Base-by-base conservation (phyloP, 345 rosid species). In the Murraya paniculata region DNA sequence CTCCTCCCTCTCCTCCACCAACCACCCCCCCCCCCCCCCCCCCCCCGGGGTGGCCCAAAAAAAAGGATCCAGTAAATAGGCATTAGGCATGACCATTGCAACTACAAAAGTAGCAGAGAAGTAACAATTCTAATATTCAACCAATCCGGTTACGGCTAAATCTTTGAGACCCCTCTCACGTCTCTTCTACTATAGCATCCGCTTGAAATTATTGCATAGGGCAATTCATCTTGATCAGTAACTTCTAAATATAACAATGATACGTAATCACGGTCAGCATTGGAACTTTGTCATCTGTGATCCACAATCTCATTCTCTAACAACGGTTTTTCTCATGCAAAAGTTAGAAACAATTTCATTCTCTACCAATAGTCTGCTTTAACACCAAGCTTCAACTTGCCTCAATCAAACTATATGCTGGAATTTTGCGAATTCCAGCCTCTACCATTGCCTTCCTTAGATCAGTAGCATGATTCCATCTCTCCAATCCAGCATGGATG, bases 391-490 rank as follows among this genome's bases (percentile, higher is more conserved):
- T 58, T 74, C 27, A 45, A 39, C 27, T 39, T 79, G 82, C 24
- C 77, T 85, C 80, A 74, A 84, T 76, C 48, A 75, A 73, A 82
- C 94, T 92, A 68, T 75, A 89, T 11, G 88, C 94, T 28, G 91
- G 87, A 67, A 81, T 71, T 81, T 92, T 90, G 71, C 21, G 36
- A 9, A 86, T 75, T 53, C 93, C 89, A 35, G 83, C 79, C 71
- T 81, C 79, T 73, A 41, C 72, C 90, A 93, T 88, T 36, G 56
- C 81, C 73, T 83, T 86, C 85, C 93, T 85, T 64, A 85, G 35
- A 71, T 81, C 77, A 56, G 89, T 88, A 58, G 97, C 94, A 55
- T 68, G 80, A 55, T 75, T 64, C 97, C 98, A 91, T 31, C 81
- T 88, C 75, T 80, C 73, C 56, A 72, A 70, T 35, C 77, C 85